Conservation (phyloP, 768 basidiomycete genomes). For the Lyophyllum semitale region DNA sequence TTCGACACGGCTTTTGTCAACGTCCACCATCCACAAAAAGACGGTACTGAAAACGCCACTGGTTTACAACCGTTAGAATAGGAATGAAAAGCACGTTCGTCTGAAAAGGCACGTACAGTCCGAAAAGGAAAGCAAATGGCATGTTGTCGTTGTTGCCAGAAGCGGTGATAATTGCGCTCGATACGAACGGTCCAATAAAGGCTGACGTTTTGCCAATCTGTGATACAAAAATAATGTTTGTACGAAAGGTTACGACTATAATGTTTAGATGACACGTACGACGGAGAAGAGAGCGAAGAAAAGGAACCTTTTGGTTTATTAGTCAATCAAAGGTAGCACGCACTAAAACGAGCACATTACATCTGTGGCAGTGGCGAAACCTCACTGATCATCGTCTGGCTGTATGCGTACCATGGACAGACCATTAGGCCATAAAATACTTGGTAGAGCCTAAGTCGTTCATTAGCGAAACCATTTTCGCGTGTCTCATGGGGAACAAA, state of each 20-base stretch:
- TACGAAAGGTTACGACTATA: not conserved
- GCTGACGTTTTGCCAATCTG: slow-evolving; percentile 76
- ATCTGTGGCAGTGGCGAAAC: slow-evolving; percentile 74
- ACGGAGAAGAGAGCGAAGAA: slow-evolving; percentile 79
- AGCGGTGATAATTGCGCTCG: slow-evolving; percentile 72
- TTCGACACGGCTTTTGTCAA: slow-evolving; percentile 63
- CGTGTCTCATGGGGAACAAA: slow-evolving; percentile 21
- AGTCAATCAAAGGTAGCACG: slow-evolving; percentile 13
- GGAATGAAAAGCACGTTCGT: not conserved
- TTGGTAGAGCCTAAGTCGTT: slow-evolving; percentile 59
- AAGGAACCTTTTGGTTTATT: slow-evolving; percentile 47
- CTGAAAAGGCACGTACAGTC: slow-evolving; percentile 45
- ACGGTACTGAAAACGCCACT: slow-evolving; percentile 56
- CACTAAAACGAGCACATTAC: slow-evolving; percentile 33
- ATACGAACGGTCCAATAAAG: slow-evolving; percentile 76
- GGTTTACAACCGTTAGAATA: slow-evolving; percentile 1
- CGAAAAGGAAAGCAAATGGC: slow-evolving; percentile 76
- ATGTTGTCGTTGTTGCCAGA: slow-evolving; percentile 71
- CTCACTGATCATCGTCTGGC: slow-evolving; percentile 83
- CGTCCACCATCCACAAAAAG: slow-evolving; percentile 65
- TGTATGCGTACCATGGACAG: slow-evolving; percentile 82
- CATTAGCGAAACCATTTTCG: not conserved
- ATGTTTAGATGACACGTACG: slow-evolving; percentile 32
- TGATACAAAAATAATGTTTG: not conserved
- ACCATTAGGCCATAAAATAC: slow-evolving; percentile 73